These are phyloP conservation scores for Sechiopsis laciniata DNA, from an alignment of 306 rosid species.

Conservation along the genomic window DNA sequence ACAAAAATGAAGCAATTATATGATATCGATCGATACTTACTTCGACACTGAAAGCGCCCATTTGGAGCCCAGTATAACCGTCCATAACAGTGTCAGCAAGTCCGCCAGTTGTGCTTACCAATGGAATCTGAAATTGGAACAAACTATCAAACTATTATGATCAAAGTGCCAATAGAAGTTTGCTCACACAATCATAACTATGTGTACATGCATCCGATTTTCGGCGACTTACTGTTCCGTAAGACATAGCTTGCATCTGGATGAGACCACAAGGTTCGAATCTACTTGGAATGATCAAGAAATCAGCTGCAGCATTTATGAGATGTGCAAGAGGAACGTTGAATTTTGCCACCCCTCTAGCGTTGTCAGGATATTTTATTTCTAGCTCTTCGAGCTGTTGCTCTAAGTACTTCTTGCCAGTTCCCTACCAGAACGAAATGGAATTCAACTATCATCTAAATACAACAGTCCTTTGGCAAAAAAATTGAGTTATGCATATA, in stretches of 20 bases:
- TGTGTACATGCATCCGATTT: background rate
- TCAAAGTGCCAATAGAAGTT: background rate
- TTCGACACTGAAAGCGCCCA: conserved; percentile 35
- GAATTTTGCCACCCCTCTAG: conserved; percentile 37
- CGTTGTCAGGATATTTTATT: conserved; percentile 32
- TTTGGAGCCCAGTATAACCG: conserved; percentile 41
- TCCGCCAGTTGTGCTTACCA: conserved; percentile 46
- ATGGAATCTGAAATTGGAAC: conserved; percentile 31
- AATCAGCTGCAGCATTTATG: conserved; percentile 40
- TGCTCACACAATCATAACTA: background rate
- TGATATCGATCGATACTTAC: conserved; percentile 24
- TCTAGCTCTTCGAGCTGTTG: conserved; percentile 33
- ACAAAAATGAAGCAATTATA: background rate
- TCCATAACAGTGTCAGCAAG: conserved; percentile 49
- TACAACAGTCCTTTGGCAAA: background rate
- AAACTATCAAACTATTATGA: background rate
- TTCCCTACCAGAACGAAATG: conserved; percentile 32
- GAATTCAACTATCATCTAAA: conserved; percentile 17
- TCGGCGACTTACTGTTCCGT: conserved; percentile 38
- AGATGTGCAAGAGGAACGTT: conserved; percentile 41
- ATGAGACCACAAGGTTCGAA: conserved; percentile 53
- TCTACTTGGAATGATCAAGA: conserved; percentile 41
- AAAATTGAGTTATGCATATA: background rate
- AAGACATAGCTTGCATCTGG: conserved; percentile 52
- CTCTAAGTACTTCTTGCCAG: conserved; percentile 44